phyloP scores from a whole-genome alignment of 306 rosid genomes.

The Delonix regia region DNA sequence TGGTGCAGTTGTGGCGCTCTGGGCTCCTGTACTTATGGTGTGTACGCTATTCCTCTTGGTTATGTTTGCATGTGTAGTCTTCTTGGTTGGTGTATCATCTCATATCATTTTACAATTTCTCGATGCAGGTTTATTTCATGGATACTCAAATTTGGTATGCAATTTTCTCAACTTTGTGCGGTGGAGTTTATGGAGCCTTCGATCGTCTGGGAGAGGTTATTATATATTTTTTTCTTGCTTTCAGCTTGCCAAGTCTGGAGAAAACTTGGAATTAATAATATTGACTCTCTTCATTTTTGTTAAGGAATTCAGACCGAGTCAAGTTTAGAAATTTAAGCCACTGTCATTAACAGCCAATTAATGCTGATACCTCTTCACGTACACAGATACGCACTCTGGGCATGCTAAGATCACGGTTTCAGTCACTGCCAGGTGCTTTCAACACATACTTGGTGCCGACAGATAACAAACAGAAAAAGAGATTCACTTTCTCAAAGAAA shows the following conservation, averaged over 20 bases:
- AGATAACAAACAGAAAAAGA: slow-evolving; percentile 65
- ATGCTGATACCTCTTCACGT: slow-evolving; percentile 33
- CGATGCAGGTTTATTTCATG: slow-evolving; percentile 87
- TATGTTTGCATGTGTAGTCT: slow-evolving; percentile 30
- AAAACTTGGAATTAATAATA: slow-evolving; percentile 10
- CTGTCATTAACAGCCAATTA: slow-evolving; percentile 25
- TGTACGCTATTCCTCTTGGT: slow-evolving; percentile 39
- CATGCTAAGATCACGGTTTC: slow-evolving; percentile 94
- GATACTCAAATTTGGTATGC: slow-evolving; percentile 98
- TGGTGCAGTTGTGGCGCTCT: slow-evolving; percentile 78
- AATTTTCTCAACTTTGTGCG: slow-evolving; percentile 75
- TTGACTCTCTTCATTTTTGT: slow-evolving; percentile 19
- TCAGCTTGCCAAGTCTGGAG: slow-evolving; percentile 4
- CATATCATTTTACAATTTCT: slow-evolving; percentile 23
- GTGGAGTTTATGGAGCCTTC: slow-evolving; percentile 92
- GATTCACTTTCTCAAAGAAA: slow-evolving; percentile 74
- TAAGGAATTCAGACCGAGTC: neutral
- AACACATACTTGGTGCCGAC: slow-evolving; percentile 90
- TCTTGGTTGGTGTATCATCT: slow-evolving; percentile 33
- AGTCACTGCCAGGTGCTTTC: slow-evolving; percentile 91
- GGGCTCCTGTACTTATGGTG: slow-evolving; percentile 85
- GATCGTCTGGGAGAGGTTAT: slow-evolving; percentile 97
- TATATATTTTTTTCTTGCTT: slow-evolving; percentile 11
- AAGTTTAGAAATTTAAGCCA: slow-evolving; percentile 17
- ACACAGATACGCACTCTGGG: slow-evolving; percentile 83